phyloP scores from a whole-genome alignment of 148 eudicot species.

The Rhododendron kiyosumense region DNA sequence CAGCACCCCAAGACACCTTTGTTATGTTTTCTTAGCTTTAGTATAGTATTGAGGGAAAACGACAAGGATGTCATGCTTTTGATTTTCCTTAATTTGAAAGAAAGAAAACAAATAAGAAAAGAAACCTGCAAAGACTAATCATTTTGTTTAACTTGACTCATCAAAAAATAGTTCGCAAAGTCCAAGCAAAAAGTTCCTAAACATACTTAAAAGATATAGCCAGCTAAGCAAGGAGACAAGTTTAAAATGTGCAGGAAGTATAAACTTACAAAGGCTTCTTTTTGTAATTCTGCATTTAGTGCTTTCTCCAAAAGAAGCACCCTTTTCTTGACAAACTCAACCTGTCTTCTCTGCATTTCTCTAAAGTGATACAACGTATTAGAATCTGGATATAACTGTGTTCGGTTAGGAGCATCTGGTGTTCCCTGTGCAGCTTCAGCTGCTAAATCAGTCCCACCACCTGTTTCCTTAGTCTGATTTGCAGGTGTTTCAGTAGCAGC shows the following conservation, averaged over 20 bases:
- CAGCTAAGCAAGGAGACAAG: not conserved
- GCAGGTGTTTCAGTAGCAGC: constrained; percentile 31
- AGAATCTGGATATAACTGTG: constrained; percentile 35
- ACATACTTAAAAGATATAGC: not conserved
- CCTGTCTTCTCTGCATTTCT: constrained; percentile 96
- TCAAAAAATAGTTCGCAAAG: not conserved
- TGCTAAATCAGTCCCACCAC: constrained; percentile 36
- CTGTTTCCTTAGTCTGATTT: constrained; percentile 31
- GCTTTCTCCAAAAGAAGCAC: constrained; percentile 87
- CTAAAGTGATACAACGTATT: constrained; percentile 56
- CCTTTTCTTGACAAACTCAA: constrained; percentile 84
- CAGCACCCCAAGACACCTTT: not conserved
- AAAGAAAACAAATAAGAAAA: not conserved
- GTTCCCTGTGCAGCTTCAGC: constrained; percentile 40
- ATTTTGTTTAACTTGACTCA: not conserved
- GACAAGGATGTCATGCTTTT: not conserved
- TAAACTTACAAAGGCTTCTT: constrained; percentile 56
- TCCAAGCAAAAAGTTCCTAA: not conserved
- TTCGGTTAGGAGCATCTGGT: constrained; percentile 33
- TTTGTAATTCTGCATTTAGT: constrained; percentile 64
- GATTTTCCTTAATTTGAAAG: not conserved
- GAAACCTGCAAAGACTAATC: not conserved
- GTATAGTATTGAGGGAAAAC: not conserved
- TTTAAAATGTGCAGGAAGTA: not conserved
- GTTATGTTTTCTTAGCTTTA: not conserved